A percentile compares a stretch with the other conserved stretches of the same genome.
Conservation (phyloP, 495 filamentous ascomycete species). For the Aspergillus mulundensis region DNA sequence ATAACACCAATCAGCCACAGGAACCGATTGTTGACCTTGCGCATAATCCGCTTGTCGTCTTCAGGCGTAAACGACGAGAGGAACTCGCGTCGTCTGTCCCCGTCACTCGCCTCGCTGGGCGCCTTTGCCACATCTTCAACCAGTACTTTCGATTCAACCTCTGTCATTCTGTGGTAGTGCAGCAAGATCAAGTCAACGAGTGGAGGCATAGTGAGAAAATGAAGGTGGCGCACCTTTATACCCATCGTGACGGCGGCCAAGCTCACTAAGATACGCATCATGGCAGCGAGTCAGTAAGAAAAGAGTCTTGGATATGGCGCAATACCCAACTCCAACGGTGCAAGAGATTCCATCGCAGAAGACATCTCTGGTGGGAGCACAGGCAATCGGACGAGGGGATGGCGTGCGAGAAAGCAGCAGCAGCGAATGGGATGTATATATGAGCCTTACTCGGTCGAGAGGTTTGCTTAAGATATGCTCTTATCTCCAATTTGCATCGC, state of each 20-base stretch:
- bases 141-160: neutral
- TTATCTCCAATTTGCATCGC: too few species aligned
- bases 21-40: slow-evolving; percentile 30
- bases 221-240: neutral
- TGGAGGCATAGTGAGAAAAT: too few species aligned
- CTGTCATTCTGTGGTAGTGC: neutral
- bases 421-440: neutral
- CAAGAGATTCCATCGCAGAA: neutral
- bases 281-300: too few species aligned
- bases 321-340: slow-evolving; percentile 4
- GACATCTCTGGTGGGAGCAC: too few species aligned
- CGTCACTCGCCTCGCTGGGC: neutral
- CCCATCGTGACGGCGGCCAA: neutral
- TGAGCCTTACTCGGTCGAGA: too few species aligned
- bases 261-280: too few species aligned
- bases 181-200: neutral
- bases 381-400: slow-evolving; percentile 8
- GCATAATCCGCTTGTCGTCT: slow-evolving; percentile 27
- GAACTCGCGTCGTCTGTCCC: slow-evolving; percentile 2
- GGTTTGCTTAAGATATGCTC: too few species aligned
- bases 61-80: slow-evolving; percentile 24
- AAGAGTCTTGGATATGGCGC: neutral
- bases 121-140: neutral
- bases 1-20: slow-evolving; percentile 28
- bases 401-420: neutral